A percentile compares a stretch with the other conserved stretches of the same genome.
phyloP scores from a whole-genome alignment of 345 rosid genomes.

The Populus ilicifolia region DNA sequence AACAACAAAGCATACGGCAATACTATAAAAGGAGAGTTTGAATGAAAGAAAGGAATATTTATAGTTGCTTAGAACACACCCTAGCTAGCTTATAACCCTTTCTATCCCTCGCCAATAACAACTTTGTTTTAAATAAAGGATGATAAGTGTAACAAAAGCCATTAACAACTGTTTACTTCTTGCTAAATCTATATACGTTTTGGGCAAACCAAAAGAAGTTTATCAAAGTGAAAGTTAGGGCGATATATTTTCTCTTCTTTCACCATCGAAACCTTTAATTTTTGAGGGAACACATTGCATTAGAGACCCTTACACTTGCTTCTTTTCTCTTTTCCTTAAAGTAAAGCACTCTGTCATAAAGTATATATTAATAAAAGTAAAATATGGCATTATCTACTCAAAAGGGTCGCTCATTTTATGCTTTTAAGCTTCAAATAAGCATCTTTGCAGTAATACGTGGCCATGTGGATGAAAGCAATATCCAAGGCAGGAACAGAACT shows the following conservation, averaged over 20 bases:
- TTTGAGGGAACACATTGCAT: slow-evolving; percentile 25
- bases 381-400: slow-evolving; percentile 73
- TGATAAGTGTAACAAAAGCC: slow-evolving; percentile 28
- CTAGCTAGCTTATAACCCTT: slow-evolving; percentile 7
- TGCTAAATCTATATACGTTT: slow-evolving; percentile 15
- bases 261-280: slow-evolving; percentile 33
- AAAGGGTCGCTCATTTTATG: slow-evolving; percentile 55
- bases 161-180: slow-evolving; percentile 14
- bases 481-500: slow-evolving; percentile 23
- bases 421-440: slow-evolving; percentile 55
- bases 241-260: slow-evolving; percentile 36
- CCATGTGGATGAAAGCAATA: slow-evolving; percentile 57
- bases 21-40: slow-evolving; percentile 49
- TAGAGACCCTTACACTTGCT: slow-evolving; percentile 15
- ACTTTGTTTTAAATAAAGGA: slow-evolving; percentile 13
- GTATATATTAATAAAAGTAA: slow-evolving; percentile 44
- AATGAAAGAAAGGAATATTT: slow-evolving; percentile 28
- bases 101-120: slow-evolving; percentile 15
- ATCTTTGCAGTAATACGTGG: slow-evolving; percentile 47
- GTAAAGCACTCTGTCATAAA: slow-evolving; percentile 44
- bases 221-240: slow-evolving; percentile 33
- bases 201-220: slow-evolving; percentile 21
- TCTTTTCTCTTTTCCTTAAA: slow-evolving; percentile 39
- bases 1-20: slow-evolving; percentile 39
- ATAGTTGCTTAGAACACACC: slow-evolving; percentile 37